Base-by-base conservation (phyloP, 352 stramenopile genomes). In the Halophytophthora batemanensis region DNA sequence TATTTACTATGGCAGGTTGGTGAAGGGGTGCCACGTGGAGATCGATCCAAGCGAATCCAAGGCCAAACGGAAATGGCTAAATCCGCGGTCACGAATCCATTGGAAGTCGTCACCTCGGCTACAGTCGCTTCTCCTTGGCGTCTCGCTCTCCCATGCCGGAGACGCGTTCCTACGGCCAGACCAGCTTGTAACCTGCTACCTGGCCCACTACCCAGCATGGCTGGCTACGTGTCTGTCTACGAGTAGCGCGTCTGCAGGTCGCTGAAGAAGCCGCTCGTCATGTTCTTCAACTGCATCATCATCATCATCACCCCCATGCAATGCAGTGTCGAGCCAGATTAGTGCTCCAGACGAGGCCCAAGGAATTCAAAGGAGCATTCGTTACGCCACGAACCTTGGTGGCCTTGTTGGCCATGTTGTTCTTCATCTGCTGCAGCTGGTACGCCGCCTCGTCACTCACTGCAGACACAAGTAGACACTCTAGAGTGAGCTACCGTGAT, bases 201-300 rank as follows among this genome's bases (percentile, higher is more conserved):
- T 45, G 23, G 10, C n/a, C 19, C 14, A 11, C 23, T 45, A 6
- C 4, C 38, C 18, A 28, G 17, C 17, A 11, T n/a, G 19, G 23
- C 19, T 29, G 39, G 17, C 19, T 45, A 15, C 23, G 15, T 45
- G 1, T 38, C 6, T 39, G 6, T 42, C 59, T 72, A 89, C 47
- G 70, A 81, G 64, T 95, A 95, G 49, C 85, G 85, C 14, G 72
- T 80, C 53, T 95, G 85, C 42, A 95, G 48, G 54, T 95, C 82
- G 45, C 58, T 82, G 66, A 95, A 95, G 71, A 95, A 95, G 49
- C 75, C 82, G 61, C 77, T 91, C 45, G 86, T 95, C 83, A 95
- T 93, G 56, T 88, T 82, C 66, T 95, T 95, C 21, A 95, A 80
- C 83, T 93, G 43, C 29, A 31, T 8, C 25, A 31, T n/a, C n/a